These are phyloP conservation scores for Canavalia gladiata DNA, from an alignment of 306 rosid genomes.

Conservation along the genomic window DNA sequence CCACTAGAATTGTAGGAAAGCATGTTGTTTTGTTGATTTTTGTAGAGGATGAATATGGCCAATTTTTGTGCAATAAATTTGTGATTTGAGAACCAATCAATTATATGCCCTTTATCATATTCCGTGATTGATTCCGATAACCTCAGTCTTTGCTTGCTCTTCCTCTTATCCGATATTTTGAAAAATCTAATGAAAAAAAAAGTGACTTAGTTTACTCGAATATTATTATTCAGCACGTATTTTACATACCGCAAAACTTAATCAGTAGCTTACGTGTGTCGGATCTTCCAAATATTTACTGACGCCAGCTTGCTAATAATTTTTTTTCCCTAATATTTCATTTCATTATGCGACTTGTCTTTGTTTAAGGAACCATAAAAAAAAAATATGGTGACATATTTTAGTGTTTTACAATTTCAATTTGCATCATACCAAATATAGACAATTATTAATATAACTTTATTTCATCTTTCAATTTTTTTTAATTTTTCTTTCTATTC, in stretches of 20 bases:
- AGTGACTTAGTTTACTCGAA: background rate
- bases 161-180: background rate
- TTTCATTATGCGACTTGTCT: background rate
- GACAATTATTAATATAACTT: too few relatives aligned
- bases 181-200: too few relatives aligned
- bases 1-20: conserved; percentile 18
- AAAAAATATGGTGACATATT: background rate
- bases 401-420: background rate
- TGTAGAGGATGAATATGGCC: background rate
- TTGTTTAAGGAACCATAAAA: background rate
- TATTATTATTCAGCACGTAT: background rate
- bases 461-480: too few relatives aligned
- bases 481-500: too few relatives aligned
- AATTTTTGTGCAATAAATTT: background rate
- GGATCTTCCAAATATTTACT: conserved; percentile 36
- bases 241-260: background rate
- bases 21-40: conserved; percentile 21
- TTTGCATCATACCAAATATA: background rate
- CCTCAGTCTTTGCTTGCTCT: conserved; percentile 7
- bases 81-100: background rate
- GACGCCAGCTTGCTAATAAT: background rate
- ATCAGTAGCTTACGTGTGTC: background rate
- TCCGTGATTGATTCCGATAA: background rate
- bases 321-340: too few relatives aligned
- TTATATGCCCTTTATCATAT: background rate